Percentiles rank a stretch among this genome's conserved stretches.
Evolutionary conservation across 2,329 filamentous ascomycete genomes (phyloP).

Genomic region (Macrophomina phaseolina): DNA sequence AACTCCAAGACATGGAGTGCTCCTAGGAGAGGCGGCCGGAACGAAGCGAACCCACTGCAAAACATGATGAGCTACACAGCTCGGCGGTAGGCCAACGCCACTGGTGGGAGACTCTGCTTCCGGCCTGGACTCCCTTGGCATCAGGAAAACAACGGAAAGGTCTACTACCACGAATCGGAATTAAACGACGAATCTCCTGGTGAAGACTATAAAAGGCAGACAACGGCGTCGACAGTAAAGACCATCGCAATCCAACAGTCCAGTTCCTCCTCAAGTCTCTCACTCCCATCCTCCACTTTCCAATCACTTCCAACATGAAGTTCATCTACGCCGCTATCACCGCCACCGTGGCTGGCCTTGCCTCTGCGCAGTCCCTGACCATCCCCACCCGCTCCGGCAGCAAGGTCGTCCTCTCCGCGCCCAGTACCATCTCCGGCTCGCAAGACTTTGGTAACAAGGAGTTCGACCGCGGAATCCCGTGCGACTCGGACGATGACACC

Average conservation of each 20-base stretch:
- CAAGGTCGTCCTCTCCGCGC: constrained; percentile 37
- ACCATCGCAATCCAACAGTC: constrained; percentile 27
- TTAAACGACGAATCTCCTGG: background rate
- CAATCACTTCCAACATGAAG: constrained; percentile 31
- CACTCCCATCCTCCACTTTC: constrained; percentile 32
- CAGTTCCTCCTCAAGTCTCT: background rate
- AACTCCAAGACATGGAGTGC: background rate
- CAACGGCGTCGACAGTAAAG: background rate
- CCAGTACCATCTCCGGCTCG: constrained; percentile 33
- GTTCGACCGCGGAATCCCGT: constrained; percentile 48
- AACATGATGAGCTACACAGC: background rate
- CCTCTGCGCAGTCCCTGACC: constrained; percentile 40
- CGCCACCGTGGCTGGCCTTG: constrained; percentile 35
- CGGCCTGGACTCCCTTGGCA: constrained; percentile 2
- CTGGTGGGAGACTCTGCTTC: background rate
- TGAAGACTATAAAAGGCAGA: background rate
- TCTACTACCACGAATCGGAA: background rate
- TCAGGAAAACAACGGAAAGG: background rate
- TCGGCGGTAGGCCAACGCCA: background rate
- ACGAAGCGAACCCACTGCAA: background rate
- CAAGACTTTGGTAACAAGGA: constrained; percentile 36
- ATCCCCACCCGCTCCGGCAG: constrained; percentile 40
- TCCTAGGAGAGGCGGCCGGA: background rate
- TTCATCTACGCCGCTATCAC: constrained; percentile 33
- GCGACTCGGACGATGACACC: constrained; percentile 47